Conservation (phyloP, 495 filamentous ascomycete species). For the Pyrenula massariospora region DNA sequence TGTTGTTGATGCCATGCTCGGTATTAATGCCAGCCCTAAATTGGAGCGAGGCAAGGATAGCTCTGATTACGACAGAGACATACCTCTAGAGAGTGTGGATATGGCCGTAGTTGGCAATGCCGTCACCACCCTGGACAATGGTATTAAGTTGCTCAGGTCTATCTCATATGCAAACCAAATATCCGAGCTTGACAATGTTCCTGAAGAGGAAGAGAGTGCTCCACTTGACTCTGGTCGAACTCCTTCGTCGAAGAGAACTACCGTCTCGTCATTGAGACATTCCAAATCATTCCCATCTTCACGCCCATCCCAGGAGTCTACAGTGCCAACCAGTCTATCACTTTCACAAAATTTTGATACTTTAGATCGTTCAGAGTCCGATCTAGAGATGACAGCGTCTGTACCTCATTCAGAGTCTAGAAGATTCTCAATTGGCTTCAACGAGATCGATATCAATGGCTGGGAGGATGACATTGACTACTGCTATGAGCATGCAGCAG, state of each 20-base stretch:
- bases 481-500: constrained; percentile 82
- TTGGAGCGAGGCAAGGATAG: not conserved
- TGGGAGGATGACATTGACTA: constrained; percentile 97
- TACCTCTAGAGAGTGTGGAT: constrained; percentile 6
- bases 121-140: constrained; percentile 35
- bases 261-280: constrained; percentile 5
- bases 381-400: not conserved
- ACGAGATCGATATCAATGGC: not conserved
- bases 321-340: not conserved
- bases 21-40: constrained; percentile 13
- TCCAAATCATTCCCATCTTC: constrained; percentile 9
- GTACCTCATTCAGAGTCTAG: no score
- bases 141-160: constrained; percentile 30
- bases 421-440: not conserved
- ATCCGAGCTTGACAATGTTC: constrained; percentile 51
- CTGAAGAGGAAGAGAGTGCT: constrained; percentile 53
- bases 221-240: not conserved
- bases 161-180: constrained; percentile 26
- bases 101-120: constrained; percentile 16
- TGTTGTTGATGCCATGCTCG: constrained; percentile 33
- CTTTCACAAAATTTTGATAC: constrained; percentile 1
- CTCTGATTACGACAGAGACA: not conserved
- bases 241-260: not conserved
- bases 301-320: not conserved
- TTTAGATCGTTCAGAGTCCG: constrained; percentile 2